Base-by-base conservation (phyloP, 2,329 filamentous ascomycete genomes). In the Chaetothyriales sp. region DNA sequence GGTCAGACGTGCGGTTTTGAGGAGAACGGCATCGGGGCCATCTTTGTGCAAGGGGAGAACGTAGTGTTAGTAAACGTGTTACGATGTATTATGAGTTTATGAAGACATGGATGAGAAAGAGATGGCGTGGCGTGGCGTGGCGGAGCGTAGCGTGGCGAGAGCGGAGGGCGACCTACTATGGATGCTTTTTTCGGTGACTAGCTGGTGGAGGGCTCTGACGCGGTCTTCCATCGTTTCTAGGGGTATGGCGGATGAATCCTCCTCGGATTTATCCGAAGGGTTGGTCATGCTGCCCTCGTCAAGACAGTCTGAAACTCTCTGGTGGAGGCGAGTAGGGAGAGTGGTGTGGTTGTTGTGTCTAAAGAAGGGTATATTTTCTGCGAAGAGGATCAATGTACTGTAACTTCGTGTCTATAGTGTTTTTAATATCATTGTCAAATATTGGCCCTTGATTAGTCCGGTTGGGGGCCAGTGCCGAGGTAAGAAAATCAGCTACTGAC, bases 21-120 rank as follows among this genome's bases (percentile, higher is more conserved):
- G 50, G 8, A 54, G 33, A 47, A 51, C 46, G 5, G 54, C 52
- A 50, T 59, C 57, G 48, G 56, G 56, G 46, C 57, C 57, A 44
- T 44, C 46, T 40, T 15, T 40, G 5, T 40, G 33, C 10, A 40
- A 15, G 33, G 33, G 33, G 33, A 40, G 33, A 13, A 4, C 10
- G 4, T 15, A 15, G 2, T 40, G 33, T 13, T 40, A 15, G 33
- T 15, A n/a, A n/a, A n/a, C n/a, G n/a, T n/a, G n/a, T n/a, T n/a
- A 15, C 4, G 8, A 9, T 40, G 15, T 15, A 15, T 40, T 40
- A 5, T 40, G 10, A 5, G 33, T 2, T 25, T 6, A 25, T 25
- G 22, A 33, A 33, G 29, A 33, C 8, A 33, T 10, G 15, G 15
- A 13, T 10, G 13, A 15, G 33, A 15, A 40, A 40, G 33, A 13